Evolutionary conservation across 768 basidiomycete genomes (phyloP), one percentile per base, ranked within the genome.

Genomic region (Suillus hirtellus): DNA sequence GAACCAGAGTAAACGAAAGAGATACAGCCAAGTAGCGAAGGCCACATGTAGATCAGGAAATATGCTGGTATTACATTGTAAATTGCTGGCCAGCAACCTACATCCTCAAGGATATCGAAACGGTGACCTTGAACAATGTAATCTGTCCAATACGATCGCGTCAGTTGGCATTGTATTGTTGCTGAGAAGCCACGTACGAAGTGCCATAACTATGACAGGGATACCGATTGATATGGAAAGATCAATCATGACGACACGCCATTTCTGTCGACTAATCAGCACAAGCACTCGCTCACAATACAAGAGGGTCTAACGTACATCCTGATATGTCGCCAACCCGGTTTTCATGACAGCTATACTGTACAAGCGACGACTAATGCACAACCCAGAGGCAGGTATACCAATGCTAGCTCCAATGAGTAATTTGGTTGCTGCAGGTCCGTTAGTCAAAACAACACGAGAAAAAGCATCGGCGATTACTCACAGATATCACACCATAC

Each of bases 401-500:
- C 75, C 85, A 3, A 81, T 71, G 2, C 74, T 72, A 0, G 77
- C 72, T 6, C 78, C 85, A 24, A 86, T 66, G 21, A 76, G 74
- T 19, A 87, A 67, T 54, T 81, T 82, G 1, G 79, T 77, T n/a
- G 82, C 86, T 86, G 40, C 19, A 46, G 35, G n/a, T 14, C 24
- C 54, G 46, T 0, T 40, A 70, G 59, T 68, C 65, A n/a, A 9
- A 27, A 27, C 27, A 43, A 47, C 24, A 37, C 27, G 3, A 59
- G 27, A 11, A 9, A 42, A 4, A 46, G 44, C 6, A 43, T 21
- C 17, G 6, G 24, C 1, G 46, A 11, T 7, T 34, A 54, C 69
- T 19, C 62, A 82, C 81, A 76, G 31, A 82, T 81, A 59, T 90
- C 88, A 69, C 89, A 90, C 87, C 87, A 90, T 7, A 84, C 76